Evolutionary conservation across 2,329 filamentous ascomycete species (phyloP).

Genomic region (Lachnellula arida): DNA sequence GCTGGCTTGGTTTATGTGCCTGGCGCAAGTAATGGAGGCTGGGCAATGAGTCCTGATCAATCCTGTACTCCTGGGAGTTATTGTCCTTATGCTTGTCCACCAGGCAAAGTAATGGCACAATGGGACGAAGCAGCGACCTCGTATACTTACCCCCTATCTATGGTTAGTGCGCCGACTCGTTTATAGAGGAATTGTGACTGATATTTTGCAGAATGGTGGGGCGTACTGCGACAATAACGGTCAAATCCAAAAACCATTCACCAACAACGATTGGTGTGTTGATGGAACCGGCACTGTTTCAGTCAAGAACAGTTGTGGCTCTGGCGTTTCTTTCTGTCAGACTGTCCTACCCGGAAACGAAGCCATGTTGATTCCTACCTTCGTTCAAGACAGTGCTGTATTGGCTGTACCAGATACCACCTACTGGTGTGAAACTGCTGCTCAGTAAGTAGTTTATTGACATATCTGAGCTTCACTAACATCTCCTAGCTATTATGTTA

Average conservation of each 20-base stretch:
- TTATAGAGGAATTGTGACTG: background rate
- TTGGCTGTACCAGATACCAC: conserved; percentile 65
- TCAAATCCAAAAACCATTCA: conserved; percentile 64
- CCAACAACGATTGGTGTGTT: conserved; percentile 63
- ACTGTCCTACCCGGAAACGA: conserved; percentile 76
- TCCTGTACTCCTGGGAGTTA: conserved; percentile 62
- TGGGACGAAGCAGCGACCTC: conserved; percentile 66
- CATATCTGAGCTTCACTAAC: conserved; percentile 17
- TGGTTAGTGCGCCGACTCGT: conserved; percentile 47
- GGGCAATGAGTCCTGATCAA: conserved; percentile 75
- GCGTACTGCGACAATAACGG: conserved; percentile 66
- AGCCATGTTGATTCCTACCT: conserved; percentile 77
- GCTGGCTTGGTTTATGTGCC: conserved; percentile 64
- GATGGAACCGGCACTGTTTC: conserved; percentile 61
- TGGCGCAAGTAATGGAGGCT: conserved; percentile 61
- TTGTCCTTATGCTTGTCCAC: conserved; percentile 72
- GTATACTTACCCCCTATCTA: conserved; percentile 66
- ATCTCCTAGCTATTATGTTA: conserved; percentile 64
- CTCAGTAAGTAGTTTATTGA: conserved; percentile 56
- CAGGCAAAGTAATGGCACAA: conserved; percentile 72
- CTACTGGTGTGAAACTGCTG: conserved; percentile 70
- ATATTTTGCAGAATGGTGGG: conserved; percentile 58
- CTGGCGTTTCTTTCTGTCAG: conserved; percentile 68
- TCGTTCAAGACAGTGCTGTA: conserved; percentile 50
- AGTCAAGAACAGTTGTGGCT: conserved; percentile 61